Evolutionary conservation across 202 grass and related monocot species (phyloP), one percentile per base, ranked within the genome.

Genomic region (Cymbopogon flexuosus): DNA sequence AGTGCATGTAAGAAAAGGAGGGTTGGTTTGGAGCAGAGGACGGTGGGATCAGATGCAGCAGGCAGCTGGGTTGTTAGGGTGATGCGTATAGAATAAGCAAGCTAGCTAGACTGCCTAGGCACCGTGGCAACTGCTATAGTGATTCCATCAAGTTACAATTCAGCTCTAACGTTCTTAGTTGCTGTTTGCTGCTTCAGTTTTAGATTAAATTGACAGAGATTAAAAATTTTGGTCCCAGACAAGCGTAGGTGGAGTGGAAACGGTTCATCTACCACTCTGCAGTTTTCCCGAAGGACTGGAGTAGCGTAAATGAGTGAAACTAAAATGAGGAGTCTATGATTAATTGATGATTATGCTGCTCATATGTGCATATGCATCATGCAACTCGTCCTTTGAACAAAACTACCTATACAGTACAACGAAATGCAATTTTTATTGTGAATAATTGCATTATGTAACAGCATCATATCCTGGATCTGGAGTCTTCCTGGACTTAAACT

Each of bases 11-110:
- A 52, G 63, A 37, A 36, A 36, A 70, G 19, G 34, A 47, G n/a
- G 39, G 77, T 67, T 74, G 61, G 46, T 67, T 67, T 21, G 16
- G 15, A 33, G 68, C 83, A 78, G 61, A 40, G 83, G 52, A 68
- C 61, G 36, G 54, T 71, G 51, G 62, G 69, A 60, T 68, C 73
- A 42, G 62, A 62, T 70, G 88, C 51, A 75, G 68, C 77, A 76
- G 79, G 61, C 60, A 63, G 83, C 51, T 30, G 67, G 83, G 87
- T 86, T 79, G 83, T 89, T 83, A 79, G 68, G 73, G 75, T 52
- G 24, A 68, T 89, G 83, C 70, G 79, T 89, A 68, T 68, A 78
- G 19, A 62, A 42, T 52, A 85, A 89, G 78, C 30, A 27, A 89
- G 65, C 57, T 71, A 18, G 35, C 23, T 22, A 65, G 45, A 47